phyloP scores from a whole-genome alignment of 2,329 filamentous ascomycete species.

The Penicillium sumatraense region DNA sequence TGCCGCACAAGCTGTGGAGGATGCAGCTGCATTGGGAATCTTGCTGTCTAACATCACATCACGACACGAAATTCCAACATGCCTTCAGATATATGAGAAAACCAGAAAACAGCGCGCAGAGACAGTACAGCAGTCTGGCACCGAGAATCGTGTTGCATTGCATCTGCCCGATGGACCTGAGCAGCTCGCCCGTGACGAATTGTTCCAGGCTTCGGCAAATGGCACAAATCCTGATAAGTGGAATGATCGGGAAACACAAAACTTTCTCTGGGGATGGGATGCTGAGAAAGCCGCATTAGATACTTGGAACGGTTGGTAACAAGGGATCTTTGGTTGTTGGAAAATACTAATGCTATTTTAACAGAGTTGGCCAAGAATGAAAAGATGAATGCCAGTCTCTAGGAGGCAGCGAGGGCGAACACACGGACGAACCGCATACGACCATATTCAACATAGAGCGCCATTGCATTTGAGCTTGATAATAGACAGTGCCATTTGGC shows the following conservation, averaged over 20 bases:
- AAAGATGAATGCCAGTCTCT: slow-evolving; percentile 23
- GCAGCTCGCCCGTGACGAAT: slow-evolving; percentile 48
- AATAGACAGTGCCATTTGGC: background rate
- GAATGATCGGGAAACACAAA: slow-evolving; percentile 68
- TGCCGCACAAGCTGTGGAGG: slow-evolving; percentile 54
- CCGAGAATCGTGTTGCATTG: slow-evolving; percentile 41
- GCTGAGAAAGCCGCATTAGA: slow-evolving; percentile 38
- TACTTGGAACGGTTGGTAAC: slow-evolving; percentile 34
- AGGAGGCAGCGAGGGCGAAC: background rate
- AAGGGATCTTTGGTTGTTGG: background rate
- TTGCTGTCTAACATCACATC: slow-evolving; percentile 39
- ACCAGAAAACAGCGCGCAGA: slow-evolving; percentile 46
- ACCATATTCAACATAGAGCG: slow-evolving; percentile 6
- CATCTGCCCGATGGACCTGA: slow-evolving; percentile 46
- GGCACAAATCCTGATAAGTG: slow-evolving; percentile 63
- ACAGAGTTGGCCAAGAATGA: slow-evolving; percentile 7
- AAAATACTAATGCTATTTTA: slow-evolving; percentile 6
- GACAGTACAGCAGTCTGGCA: slow-evolving; percentile 42
- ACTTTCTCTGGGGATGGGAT: slow-evolving; percentile 46
- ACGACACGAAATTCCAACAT: slow-evolving; percentile 36
- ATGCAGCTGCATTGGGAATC: slow-evolving; percentile 42
- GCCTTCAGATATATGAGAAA: slow-evolving; percentile 42
- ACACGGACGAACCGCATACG: background rate
- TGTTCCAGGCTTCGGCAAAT: slow-evolving; percentile 33
- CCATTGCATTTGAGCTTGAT: background rate